These are phyloP conservation scores for Epichloe uncinata DNA, from an alignment of 2,329 filamentous ascomycete species.

Conservation along the genomic window DNA sequence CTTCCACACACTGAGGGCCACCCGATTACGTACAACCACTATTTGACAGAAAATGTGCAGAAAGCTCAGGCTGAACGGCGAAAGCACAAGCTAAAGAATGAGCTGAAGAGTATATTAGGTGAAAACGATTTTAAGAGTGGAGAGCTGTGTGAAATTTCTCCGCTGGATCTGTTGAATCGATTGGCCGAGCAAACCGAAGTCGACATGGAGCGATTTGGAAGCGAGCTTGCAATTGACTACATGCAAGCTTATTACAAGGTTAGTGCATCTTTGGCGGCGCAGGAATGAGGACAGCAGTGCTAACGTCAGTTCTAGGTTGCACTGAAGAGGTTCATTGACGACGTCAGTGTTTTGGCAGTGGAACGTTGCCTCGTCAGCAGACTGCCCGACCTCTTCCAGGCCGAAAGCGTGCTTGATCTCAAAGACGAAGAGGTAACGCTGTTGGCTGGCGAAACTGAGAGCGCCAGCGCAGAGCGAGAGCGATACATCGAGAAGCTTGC, in stretches of 20 bases:
- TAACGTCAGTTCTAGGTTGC: constrained; percentile 8
- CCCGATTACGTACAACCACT: constrained; percentile 40
- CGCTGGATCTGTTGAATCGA: too few relatives aligned
- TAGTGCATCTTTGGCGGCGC: neutral
- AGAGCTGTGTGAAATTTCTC: too few relatives aligned
- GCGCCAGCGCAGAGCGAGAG: constrained; percentile 1
- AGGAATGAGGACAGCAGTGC: neutral
- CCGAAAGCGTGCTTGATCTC: constrained; percentile 10
- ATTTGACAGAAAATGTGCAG: constrained; percentile 28
- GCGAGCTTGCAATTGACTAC: constrained; percentile 17
- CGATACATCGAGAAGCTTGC: constrained; percentile 2
- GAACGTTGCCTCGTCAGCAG: constrained; percentile 11
- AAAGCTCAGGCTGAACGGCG: constrained; percentile 11
- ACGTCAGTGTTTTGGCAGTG: constrained; percentile 13
- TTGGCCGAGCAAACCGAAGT: neutral
- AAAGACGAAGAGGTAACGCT: constrained; percentile 4
- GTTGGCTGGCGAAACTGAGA: constrained; percentile 1
- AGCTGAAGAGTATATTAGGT: neutral
- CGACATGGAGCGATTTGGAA: constrained; percentile 3
- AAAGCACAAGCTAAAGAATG: neutral
- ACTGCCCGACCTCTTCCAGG: constrained; percentile 10
- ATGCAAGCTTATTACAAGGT: constrained; percentile 30
- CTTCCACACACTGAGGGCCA: constrained; percentile 15
- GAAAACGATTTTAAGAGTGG: too few relatives aligned
- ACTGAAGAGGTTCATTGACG: constrained; percentile 11